These are phyloP conservation scores for Salix koriyanagi DNA, from an alignment of 345 rosid genomes.

Conservation along the genomic window DNA sequence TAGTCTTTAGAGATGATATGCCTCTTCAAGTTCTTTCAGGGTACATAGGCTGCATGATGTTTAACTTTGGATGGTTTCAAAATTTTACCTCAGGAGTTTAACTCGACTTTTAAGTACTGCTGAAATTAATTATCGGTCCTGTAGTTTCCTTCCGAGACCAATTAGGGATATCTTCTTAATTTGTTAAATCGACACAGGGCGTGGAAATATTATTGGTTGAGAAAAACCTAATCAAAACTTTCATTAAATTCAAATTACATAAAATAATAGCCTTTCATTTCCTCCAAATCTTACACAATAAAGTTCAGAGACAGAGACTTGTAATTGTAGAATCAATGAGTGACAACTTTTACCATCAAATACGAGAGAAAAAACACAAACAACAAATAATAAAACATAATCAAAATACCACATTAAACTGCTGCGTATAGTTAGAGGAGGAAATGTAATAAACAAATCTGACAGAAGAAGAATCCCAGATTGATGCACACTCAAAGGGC, in stretches of 20 bases:
- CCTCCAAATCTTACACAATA: neutral
- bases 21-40: neutral
- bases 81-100: conserved; percentile 4
- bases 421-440: too few relatives aligned
- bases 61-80: neutral
- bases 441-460: too few relatives aligned
- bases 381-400: too few relatives aligned
- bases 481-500: neutral
- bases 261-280: neutral
- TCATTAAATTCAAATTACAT: neutral
- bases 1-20: neutral
- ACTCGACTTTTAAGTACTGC: neutral
- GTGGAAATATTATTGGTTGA: too few relatives aligned
- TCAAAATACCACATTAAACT: too few relatives aligned
- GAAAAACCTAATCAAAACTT: neutral
- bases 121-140: neutral
- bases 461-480: too few relatives aligned
- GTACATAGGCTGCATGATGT: neutral
- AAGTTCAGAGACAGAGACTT: neutral
- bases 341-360: too few relatives aligned
- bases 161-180: too few relatives aligned
- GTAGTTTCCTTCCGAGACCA: too few relatives aligned
- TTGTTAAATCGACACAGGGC: too few relatives aligned
- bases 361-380: too few relatives aligned
- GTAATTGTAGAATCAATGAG: neutral